A percentile compares a stretch with the other conserved stretches of the same genome.
Conservation (phyloP, 345 rosid genomes). For the Moricandia moricandioides region DNA sequence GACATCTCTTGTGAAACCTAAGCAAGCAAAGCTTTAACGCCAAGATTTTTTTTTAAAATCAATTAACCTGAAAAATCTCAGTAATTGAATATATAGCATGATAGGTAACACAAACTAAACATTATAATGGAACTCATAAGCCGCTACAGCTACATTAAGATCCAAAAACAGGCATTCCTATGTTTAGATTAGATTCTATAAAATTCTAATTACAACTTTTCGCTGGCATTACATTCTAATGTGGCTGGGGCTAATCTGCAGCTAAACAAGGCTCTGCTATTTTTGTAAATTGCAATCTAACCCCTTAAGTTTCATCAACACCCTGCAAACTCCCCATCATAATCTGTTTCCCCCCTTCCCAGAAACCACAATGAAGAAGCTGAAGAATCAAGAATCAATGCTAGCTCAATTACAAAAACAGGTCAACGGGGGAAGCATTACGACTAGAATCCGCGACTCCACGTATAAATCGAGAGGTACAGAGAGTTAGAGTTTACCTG, state of each 20-base stretch:
- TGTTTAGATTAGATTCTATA: too few species aligned
- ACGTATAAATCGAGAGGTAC: neutral
- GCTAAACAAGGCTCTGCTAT: neutral
- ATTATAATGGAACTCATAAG: too few species aligned
- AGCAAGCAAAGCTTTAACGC: constrained; percentile 1
- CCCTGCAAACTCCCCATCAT: neutral
- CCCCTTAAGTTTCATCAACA: constrained; percentile 18
- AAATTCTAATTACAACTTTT: too few species aligned
- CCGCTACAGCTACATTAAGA: too few species aligned
- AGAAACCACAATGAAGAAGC: neutral
- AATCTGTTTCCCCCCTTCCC: neutral
- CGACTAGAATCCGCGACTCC: neutral
- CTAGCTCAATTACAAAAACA: neutral
- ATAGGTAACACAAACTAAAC: too few species aligned
- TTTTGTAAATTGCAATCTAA: constrained; percentile 1
- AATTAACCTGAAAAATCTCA: too few species aligned
- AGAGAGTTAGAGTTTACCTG: constrained; percentile 19
- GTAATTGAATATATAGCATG: too few species aligned
- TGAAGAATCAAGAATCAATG: too few species aligned
- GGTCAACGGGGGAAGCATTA: constrained; percentile 22
- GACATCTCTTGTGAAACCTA: neutral
- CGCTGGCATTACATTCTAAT: neutral
- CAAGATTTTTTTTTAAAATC: too few species aligned
- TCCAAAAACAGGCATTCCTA: too few species aligned
- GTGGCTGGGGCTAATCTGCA: neutral